Evolutionary conservation across 1,139 yeast species (phyloP).

Genomic region (Scheffersomyces lignicola): DNA sequence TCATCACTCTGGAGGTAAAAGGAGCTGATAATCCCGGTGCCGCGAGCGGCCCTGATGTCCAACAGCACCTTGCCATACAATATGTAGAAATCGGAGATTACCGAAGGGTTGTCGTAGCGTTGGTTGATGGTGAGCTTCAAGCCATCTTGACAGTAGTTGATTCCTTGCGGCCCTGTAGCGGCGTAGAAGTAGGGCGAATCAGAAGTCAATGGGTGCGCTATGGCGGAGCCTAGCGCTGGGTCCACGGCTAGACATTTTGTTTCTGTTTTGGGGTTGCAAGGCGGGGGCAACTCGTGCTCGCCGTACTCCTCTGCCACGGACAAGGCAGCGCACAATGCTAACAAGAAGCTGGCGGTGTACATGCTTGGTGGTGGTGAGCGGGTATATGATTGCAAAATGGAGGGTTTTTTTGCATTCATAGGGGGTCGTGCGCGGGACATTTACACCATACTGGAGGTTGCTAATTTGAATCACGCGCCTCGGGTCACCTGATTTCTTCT

Average conservation of each 20-base stretch:
- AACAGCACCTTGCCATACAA: constrained; percentile 45
- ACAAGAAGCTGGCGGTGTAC: no score
- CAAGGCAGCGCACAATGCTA: no score
- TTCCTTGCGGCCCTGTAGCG: constrained; percentile 4
- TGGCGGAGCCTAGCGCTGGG: constrained; percentile 19
- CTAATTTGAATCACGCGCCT: no score
- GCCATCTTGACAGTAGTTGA: constrained; percentile 14
- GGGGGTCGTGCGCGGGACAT: no score
- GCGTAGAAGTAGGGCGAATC: constrained; percentile 2
- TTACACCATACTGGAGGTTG: no score
- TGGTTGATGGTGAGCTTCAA: constrained; percentile 21
- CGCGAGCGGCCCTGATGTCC: constrained; percentile 36
- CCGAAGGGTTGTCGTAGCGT: constrained; percentile 40
- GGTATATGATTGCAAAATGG: no score
- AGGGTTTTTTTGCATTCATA: no score
- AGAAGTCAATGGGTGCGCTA: constrained; percentile 15
- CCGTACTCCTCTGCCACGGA: constrained; percentile 1
- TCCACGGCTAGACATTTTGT: constrained; percentile 22
- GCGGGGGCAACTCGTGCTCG: constrained; percentile 1
- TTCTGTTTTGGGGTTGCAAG: constrained; percentile 28
- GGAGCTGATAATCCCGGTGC: constrained; percentile 45
- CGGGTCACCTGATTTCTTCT: no score
- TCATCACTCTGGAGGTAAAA: constrained; percentile 49
- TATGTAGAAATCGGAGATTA: constrained; percentile 36
- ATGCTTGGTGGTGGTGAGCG: no score